Percentiles rank a stretch among this genome's conserved stretches.
Conservation (phyloP, 768 basidiomycete species). For the Daedaleopsis sinensis region DNA sequence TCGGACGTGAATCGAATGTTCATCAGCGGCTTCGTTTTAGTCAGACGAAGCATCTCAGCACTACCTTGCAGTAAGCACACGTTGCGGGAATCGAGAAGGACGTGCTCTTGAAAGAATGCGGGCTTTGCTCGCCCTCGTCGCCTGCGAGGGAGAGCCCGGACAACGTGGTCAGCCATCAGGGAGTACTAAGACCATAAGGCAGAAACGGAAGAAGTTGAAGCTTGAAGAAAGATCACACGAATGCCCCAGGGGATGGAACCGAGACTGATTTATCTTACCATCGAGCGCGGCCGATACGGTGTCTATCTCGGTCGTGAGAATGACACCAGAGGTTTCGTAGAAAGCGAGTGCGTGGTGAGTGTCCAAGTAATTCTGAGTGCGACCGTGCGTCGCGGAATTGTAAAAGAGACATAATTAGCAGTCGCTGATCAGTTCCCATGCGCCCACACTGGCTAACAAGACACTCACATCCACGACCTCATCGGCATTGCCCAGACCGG, state of each 20-base stretch:
- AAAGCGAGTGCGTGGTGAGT: slow-evolving; percentile 59
- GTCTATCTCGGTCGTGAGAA: slow-evolving; percentile 67
- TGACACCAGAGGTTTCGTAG: slow-evolving; percentile 56
- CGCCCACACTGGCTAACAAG: slow-evolving; percentile 8
- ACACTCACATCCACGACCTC: slow-evolving; percentile 27
- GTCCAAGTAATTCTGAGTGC: slow-evolving; percentile 63
- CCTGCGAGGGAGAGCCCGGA: slow-evolving; percentile 43
- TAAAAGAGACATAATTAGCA: background rate
- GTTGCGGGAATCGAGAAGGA: slow-evolving; percentile 85
- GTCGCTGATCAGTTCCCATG: slow-evolving; percentile 21
- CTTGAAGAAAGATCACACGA: background rate
- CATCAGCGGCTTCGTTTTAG: background rate
- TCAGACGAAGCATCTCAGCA: slow-evolving; percentile 11
- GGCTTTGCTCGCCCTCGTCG: slow-evolving; percentile 70
- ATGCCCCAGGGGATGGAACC: background rate
- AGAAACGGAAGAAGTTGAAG: background rate
- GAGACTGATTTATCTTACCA: slow-evolving; percentile 43
- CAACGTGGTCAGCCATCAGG: slow-evolving; percentile 1
- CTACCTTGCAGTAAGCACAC: slow-evolving; percentile 81
- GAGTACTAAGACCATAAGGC: background rate
- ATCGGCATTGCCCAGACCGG: slow-evolving; percentile 58
- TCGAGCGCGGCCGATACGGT: slow-evolving; percentile 62
- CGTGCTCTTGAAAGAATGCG: slow-evolving; percentile 83
- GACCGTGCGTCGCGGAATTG: background rate
- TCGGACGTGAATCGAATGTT: background rate